Evolutionary conservation across 108 stramenopile genomes (phyloP).

Genomic region (Pseudonitzschia multiseries): DNA sequence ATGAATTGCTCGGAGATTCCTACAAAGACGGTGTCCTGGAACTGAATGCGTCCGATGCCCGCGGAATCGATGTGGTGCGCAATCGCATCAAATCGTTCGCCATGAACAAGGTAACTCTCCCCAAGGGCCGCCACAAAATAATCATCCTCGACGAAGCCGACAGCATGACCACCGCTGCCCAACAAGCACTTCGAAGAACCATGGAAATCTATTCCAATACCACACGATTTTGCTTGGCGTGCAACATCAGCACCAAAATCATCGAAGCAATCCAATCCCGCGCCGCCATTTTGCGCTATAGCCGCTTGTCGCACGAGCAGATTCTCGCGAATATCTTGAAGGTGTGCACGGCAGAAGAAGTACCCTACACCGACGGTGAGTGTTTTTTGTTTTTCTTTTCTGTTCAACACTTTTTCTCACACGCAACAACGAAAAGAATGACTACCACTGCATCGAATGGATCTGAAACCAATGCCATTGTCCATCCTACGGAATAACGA

Average conservation of each 20-base stretch:
- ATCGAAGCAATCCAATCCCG: constrained; percentile 99
- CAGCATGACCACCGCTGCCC: constrained; percentile 96
- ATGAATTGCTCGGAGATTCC: constrained; percentile 78
- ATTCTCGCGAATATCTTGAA: constrained; percentile 83
- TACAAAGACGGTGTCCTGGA: constrained; percentile 82
- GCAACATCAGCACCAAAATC: constrained; percentile 97
- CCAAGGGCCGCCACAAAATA: constrained; percentile 91
- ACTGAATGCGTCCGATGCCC: constrained; percentile 97
- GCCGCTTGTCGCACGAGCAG: constrained; percentile 88
- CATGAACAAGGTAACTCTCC: constrained; percentile 87
- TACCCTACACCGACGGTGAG: constrained; percentile 62
- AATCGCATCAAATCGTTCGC: constrained; percentile 99
- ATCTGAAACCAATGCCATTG: not conserved
- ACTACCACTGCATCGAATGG: not conserved
- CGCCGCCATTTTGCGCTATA: constrained; percentile 97
- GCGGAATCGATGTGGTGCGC: constrained; percentile 97
- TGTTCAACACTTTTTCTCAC: not conserved
- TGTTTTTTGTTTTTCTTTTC: not conserved
- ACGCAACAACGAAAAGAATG: not conserved
- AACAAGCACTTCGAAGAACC: constrained; percentile 95
- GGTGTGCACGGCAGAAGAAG: constrained; percentile 87
- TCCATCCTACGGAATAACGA: not conserved
- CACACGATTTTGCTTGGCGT: constrained; percentile 98
- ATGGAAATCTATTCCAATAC: constrained; percentile 98
- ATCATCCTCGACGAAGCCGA: constrained; percentile 99